A percentile compares a stretch with the other conserved stretches of the same genome.
phyloP scores from a whole-genome alignment of 2,329 filamentous ascomycete genomes.

The Pseudomassariella vexata region DNA sequence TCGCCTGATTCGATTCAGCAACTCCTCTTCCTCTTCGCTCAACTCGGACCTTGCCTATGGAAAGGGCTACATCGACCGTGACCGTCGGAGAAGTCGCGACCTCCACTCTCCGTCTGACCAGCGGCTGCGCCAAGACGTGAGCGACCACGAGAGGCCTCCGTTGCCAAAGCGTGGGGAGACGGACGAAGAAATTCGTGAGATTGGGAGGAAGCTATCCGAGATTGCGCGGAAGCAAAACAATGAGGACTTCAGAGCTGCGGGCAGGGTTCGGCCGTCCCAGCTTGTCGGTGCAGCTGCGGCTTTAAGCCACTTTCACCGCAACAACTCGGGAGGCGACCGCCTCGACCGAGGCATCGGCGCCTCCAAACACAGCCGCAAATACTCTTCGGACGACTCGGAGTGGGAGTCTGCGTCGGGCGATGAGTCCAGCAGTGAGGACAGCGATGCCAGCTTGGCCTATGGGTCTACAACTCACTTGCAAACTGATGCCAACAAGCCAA shows the following conservation, averaged over 20 bases:
- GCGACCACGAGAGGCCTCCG: conserved; percentile 14
- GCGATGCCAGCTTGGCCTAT: conserved; percentile 38
- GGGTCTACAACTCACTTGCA: conserved; percentile 26
- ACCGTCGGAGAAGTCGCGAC: conserved; percentile 24
- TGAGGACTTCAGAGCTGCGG: conserved; percentile 39
- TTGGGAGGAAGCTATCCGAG: conserved; percentile 49
- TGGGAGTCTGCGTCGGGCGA: conserved; percentile 53
- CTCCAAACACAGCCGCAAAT: conserved; percentile 33
- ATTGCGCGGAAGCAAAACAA: conserved; percentile 46
- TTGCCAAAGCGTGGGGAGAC: conserved; percentile 33
- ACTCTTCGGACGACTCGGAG: conserved; percentile 40
- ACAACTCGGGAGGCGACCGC: conserved; percentile 28
- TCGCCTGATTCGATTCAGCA: conserved; percentile 49
- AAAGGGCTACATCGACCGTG: conserved; percentile 46
- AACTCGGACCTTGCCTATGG: conserved; percentile 67
- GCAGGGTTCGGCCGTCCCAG: conserved; percentile 30
- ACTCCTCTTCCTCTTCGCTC: conserved; percentile 62
- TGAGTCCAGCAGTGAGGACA: conserved; percentile 36
- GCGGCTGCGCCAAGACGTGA: conserved; percentile 9
- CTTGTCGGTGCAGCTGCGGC: conserved; percentile 33
- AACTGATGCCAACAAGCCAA: conserved; percentile 9
- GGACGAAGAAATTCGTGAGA: conserved; percentile 51
- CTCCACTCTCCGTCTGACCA: conserved; percentile 19
- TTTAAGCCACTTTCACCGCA: conserved; percentile 34
- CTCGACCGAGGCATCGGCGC: conserved; percentile 30